Base-by-base conservation (phyloP, 2,329 filamentous ascomycete species). In the Xylariales sp. region DNA sequence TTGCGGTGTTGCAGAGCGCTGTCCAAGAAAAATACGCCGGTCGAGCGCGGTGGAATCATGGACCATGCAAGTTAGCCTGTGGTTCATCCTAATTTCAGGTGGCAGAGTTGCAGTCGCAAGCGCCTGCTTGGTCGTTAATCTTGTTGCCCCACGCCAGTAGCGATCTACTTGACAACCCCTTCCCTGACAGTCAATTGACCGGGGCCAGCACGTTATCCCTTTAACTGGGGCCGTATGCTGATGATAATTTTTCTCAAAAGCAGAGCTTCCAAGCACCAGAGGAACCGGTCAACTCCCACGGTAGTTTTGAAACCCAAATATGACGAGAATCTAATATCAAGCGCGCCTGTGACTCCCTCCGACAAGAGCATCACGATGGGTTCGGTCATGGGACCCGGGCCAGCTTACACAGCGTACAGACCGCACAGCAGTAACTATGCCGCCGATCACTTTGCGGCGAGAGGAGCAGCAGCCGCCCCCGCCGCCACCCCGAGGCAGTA, bases 251-350 rank as follows among this genome's bases (percentile, higher is more conserved):
- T 33, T 38, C 20, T 43, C n/a, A n/a, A n/a, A n/a, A n/a, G 35
- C 34, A 56, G 53, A 48, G 31, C 33, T 29, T 19, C 39, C 36
- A 43, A 44, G 38, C 53, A 54, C 29, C 50, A 48, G 17, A 54
- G 45, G 41, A 46, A 51, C 33, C 47, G 42, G 38, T 55, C 56
- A 30, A 44, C 42, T 40, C 51, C 45, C 43, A 45, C 42, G 29
- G 45, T 44, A 5, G 27, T 37, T 20, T 42, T 29, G 31, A 48
- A 41, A 37, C 38, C 45, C 28, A 43, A 41, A 43, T 43, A 51
- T 34, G 47, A 55, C 33, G 43, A 48, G 31, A 49, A 40, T 34
- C 35, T 49, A 25, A 38, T 51, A 40, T 49, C 46, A 16, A 45
- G 47, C 17, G 37, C 37, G 37, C 37, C 43, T 29, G 20, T 41